Conservation (phyloP, 345 rosid genomes). For the Dovyalis caffra region DNA sequence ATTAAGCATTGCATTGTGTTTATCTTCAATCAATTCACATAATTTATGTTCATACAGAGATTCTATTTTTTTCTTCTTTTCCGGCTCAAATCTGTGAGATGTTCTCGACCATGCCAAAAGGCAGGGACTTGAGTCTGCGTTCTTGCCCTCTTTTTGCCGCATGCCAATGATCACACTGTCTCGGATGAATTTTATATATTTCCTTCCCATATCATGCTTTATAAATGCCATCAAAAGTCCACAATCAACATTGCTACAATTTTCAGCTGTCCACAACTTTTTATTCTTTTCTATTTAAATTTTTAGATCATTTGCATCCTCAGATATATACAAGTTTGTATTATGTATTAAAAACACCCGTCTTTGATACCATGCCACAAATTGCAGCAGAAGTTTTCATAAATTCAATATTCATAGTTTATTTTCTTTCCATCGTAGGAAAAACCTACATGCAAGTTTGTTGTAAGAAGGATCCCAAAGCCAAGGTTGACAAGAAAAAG, state of each 20-base stretch:
- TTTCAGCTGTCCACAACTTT: neutral
- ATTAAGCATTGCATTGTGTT: neutral
- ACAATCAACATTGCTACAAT: neutral
- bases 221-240: neutral
- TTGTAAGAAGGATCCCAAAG: slow-evolving; percentile 70
- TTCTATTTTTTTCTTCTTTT: too few species aligned
- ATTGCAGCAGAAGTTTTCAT: neutral
- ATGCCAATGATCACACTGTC: neutral
- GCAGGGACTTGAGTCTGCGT: neutral
- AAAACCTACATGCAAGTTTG: slow-evolving; percentile 58
- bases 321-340: too few species aligned
- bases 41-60: too few species aligned
- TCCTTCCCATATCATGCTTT: neutral
- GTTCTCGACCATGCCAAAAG: neutral
- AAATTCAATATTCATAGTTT: neutral
- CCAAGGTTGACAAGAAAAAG: slow-evolving; percentile 39
- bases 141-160: neutral
- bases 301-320: too few species aligned
- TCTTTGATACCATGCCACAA: neutral
- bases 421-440: slow-evolving; percentile 35
- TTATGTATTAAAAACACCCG: neutral
- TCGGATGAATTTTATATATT: neutral
- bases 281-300: too few species aligned
- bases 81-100: neutral
- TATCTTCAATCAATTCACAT: too few species aligned